These are phyloP conservation scores for Fusarium nelsonii DNA, from an alignment of 2,329 filamentous ascomycete genomes.

Conservation along the genomic window DNA sequence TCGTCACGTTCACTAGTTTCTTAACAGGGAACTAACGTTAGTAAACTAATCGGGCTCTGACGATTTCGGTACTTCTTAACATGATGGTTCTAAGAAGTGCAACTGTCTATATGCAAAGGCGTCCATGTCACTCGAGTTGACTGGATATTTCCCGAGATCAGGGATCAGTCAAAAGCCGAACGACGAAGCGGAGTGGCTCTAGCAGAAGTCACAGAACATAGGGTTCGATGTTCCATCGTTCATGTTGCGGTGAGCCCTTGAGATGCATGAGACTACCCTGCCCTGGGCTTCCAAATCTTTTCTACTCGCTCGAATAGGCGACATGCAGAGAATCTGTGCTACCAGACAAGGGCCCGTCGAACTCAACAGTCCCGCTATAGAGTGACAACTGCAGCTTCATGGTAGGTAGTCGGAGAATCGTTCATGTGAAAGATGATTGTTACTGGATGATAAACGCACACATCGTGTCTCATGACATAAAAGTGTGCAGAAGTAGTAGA, in stretches of 20 bases:
- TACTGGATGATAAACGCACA: not conserved
- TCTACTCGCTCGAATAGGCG: constrained; percentile 9
- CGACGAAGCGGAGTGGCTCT: not conserved
- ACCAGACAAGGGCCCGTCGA: not conserved
- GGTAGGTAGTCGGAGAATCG: not conserved
- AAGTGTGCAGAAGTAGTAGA: not conserved
- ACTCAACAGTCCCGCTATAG: not conserved
- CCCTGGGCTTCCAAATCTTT: constrained; percentile 1
- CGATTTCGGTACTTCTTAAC: not conserved
- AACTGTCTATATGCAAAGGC: not conserved
- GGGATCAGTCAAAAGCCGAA: not conserved
- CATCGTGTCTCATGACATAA: not conserved
- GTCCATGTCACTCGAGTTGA: not conserved
- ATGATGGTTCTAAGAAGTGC: not conserved
- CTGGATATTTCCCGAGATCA: not conserved
- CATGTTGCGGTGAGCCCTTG: constrained; percentile 8
- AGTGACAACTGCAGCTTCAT: constrained; percentile 1
- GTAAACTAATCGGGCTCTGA: not conserved
- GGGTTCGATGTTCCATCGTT: not conserved
- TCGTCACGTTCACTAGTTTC: not conserved
- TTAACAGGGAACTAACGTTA: not conserved
- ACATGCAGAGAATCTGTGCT: constrained; percentile 11
- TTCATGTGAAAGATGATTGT: not conserved
- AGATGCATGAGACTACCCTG: not conserved
- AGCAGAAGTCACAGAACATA: constrained; percentile 6